phyloP scores from a whole-genome alignment of 257 asterid genomes.

The Solanum dulcamara region DNA sequence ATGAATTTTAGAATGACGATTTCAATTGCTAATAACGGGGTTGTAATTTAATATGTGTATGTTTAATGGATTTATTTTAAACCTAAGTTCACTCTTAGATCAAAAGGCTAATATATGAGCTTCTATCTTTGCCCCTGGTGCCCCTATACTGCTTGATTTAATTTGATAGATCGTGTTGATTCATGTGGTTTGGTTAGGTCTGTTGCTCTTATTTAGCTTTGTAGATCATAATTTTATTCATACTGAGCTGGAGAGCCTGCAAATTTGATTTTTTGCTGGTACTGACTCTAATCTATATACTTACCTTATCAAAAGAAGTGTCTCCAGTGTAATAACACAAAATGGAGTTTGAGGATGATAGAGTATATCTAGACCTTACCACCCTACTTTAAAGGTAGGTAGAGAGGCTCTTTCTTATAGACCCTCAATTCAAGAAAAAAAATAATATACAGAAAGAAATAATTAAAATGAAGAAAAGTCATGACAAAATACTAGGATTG shows the following conservation, averaged over 20 bases:
- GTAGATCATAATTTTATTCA: neutral
- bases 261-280: neutral
- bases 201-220: neutral
- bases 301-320: neutral
- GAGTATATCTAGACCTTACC: neutral
- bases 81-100: neutral
- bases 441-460: too few species aligned
- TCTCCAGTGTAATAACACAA: neutral
- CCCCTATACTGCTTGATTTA: neutral
- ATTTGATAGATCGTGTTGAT: neutral
- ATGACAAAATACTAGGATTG: neutral
- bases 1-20: neutral
- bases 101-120: neutral
- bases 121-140: neutral
- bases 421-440: too few species aligned
- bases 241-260: neutral
- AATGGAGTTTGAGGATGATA: too few species aligned
- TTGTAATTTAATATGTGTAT: too few species aligned
- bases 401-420: too few species aligned
- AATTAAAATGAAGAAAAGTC: too few species aligned
- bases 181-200: neutral
- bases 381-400: neutral
- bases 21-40: too few species aligned
- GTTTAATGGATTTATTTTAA: neutral
- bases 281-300: neutral